Conservation (phyloP, 108 stramenopile species). For the Mayamaea pseudoterrestris region DNA sequence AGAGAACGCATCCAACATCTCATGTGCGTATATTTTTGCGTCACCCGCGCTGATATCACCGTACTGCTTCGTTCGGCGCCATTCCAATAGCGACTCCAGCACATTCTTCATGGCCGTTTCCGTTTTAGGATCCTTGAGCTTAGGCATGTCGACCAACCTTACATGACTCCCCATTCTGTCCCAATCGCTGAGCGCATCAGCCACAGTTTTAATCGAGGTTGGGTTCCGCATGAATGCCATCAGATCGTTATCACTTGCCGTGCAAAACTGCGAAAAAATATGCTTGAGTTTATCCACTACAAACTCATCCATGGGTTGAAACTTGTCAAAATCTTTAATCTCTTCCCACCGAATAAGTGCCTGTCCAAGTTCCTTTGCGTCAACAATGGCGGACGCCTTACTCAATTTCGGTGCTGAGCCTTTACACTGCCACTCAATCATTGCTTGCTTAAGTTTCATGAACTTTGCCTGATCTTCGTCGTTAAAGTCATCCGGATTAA, state of each 20-base stretch:
- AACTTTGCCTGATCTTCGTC: constrained; percentile 14
- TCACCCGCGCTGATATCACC: not conserved
- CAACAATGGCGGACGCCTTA: not conserved
- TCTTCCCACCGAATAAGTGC: not conserved
- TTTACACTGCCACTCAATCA: no score
- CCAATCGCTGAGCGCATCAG: not conserved
- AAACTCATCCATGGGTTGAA: not conserved
- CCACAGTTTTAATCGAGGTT: not conserved
- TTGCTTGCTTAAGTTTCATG: constrained; percentile 13
- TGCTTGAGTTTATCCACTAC: not conserved
- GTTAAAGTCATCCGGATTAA: constrained; percentile 12
- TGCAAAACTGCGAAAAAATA: not conserved
- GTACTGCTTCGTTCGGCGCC: not conserved
- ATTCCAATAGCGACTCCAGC: not conserved
- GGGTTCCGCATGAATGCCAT: not conserved
- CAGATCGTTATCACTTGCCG: not conserved
- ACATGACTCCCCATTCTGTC: not conserved
- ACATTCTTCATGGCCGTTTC: not conserved
- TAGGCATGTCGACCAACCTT: not conserved
- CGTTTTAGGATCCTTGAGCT: not conserved
- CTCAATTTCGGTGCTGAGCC: no score
- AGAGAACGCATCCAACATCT: not conserved
- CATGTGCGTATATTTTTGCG: not conserved
- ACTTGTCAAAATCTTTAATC: not conserved
- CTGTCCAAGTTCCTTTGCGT: not conserved